Conservation (phyloP, 306 rosid species). For the Fragaria iinumae region DNA sequence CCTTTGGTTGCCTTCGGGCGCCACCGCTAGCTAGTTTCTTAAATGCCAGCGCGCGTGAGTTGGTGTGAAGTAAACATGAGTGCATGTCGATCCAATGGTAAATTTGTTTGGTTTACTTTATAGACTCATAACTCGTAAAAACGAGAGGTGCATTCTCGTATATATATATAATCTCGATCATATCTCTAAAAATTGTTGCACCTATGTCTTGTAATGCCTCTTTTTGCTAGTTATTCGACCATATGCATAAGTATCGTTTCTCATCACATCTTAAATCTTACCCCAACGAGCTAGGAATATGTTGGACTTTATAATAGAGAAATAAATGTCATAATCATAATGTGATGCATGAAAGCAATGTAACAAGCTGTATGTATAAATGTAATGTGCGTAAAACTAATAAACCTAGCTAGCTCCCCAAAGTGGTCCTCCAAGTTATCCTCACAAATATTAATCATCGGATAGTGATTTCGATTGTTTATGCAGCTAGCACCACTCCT, state of each 20-base stretch:
- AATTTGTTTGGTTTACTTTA: no score
- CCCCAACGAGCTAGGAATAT: background rate
- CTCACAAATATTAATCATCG: background rate
- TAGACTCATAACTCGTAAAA: no score
- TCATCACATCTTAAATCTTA: background rate
- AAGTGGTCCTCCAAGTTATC: conserved; percentile 46
- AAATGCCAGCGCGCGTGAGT: background rate
- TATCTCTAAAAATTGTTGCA: no score
- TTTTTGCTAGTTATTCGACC: background rate
- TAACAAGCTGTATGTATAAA: conserved; percentile 2
- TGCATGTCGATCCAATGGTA: background rate
- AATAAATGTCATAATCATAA: background rate
- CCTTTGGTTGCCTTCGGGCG: background rate
- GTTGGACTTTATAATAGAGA: background rate
- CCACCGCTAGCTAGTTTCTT: background rate
- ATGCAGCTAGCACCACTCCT: background rate
- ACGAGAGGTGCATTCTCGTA: no score
- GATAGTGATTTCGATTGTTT: background rate
- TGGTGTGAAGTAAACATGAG: background rate
- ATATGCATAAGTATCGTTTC: no score
- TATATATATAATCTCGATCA: no score
- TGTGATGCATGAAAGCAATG: conserved; percentile 13
- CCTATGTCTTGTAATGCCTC: no score
- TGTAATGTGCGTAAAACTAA: background rate
- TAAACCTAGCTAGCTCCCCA: background rate